Evolutionary conservation across 2,329 filamentous ascomycete genomes (phyloP), one percentile per base, ranked within the genome.

Genomic region (Lachnellula hyalina): DNA sequence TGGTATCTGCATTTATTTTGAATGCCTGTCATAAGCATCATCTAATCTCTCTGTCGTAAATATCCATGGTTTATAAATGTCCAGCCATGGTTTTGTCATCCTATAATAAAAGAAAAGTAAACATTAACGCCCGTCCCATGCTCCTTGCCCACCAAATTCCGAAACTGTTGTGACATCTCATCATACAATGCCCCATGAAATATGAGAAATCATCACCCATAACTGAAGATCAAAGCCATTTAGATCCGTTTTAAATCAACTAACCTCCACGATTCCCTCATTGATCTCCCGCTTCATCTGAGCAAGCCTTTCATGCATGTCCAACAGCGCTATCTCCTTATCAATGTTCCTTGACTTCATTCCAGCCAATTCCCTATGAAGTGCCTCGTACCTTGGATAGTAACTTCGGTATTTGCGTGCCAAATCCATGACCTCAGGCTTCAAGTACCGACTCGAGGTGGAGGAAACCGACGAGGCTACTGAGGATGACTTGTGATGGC

Each of bases 271-370:
- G 38, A 65, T 64, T 1, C 61, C 62, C 2, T 54, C 60, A 35
- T 58, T 48, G 45, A 86, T 85, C 55, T 82, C 75, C 60, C 67
- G 72, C 74, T 86, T 86, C 77, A 85, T 77, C n/a, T 61, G 61
- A 59, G 77, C 73, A 47, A 86, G 70, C 35, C 76, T 73, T 28
- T 75, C 70, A 53, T 80, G 77, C 81, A 85, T 80, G 14, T 78
- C 74, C 32, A 78, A 63, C 46, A 86, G 67, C 47, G 78, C 68
- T 5, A 72, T 71, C 50, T 85, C 68, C 64, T 80, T 77, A 54
- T 76, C 71, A 0, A 77, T 74, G 3, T 82, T 80, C 49, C 81
- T 74, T 38, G 75, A 53, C 32, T 36, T 41, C 59, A 79, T 63
- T 5, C 68, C 74, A 17, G 72, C 70, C 55, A 86, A 75, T 68